Evolutionary conservation across 2,329 filamentous ascomycete species (phyloP), one percentile per base, ranked within the genome.

Genomic region (Xylaria sp.): DNA sequence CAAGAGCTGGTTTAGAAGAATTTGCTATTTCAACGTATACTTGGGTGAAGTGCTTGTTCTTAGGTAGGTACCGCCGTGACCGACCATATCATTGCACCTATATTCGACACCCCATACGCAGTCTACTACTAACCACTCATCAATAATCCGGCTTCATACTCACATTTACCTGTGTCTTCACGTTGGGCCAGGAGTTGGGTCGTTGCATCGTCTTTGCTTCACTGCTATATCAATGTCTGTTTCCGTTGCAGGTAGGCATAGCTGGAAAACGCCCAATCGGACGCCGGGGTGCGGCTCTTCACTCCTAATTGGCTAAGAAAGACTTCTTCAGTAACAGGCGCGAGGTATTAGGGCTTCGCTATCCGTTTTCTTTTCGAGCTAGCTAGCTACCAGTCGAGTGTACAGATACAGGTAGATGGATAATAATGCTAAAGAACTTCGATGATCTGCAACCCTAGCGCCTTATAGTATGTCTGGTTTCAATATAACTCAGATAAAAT

Each of bases 321-420:
- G 17, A 50, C n/a, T 64, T 62, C 49, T 60, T 56, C 51, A 57
- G 49, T 57, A 25, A 50, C 43, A 42, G 23, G 28, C 49, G 28
- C 35, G 33, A 23, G 46, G 31, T 54, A 31, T 51, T 42, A 33
- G 47, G 31, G 45, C 23, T n/a, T 31, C 9, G 28, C 28, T 5
- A 17, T 47, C 25, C 17, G 14, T 33, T 21, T 47, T 56, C 57
- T 23, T 46, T 45, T 56, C 23, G 31, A 46, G 19, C 31, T 50
- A 47, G 28, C 23, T 37, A n/a, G n/a, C n/a, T n/a, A n/a, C n/a
- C n/a, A n/a, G n/a, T n/a, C n/a, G n/a, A n/a, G n/a, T n/a, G n/a
- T n/a, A n/a, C n/a, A n/a, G n/a, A n/a, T n/a, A 38, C 9, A 46
- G 25, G 6, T 51, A 28, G 35, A 25, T n/a, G 43, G 35, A 38